Base-by-base conservation (phyloP, 2,329 filamentous ascomycete genomes). In the Metarhizium anisopliae region DNA sequence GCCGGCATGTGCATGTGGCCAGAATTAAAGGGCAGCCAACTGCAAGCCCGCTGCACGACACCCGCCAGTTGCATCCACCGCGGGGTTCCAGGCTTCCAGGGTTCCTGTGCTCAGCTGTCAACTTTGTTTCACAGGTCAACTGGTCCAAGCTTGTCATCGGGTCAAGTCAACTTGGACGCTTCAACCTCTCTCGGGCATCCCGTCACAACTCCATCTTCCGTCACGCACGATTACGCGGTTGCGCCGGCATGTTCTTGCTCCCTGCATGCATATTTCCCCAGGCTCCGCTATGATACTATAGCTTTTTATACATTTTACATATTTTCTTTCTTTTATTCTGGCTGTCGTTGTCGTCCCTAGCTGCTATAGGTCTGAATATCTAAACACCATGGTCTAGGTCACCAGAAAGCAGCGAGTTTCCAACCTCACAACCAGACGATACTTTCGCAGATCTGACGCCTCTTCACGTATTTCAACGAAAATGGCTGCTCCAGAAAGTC, bases 311-410 rank as follows among this genome's bases (percentile, higher is more conserved):
- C 32, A 20, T 47, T n/a, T 7, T 47, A 25, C 25, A 25, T 25
- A 25, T 47, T 49, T 49, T 29, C 13, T 29, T 30, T 49, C 45
- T 49, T 20, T 32, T 20, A 11, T 30, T 49, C 25, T 20, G 7
- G 43, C 36, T 38, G 29, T 30, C 18, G n/a, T 36, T 54, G 38
- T 25, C 5, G 25, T 18, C 18, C 38, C 4, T 18, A 5, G 42
- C 42, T 18, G 43, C 25, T 11, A 29, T n/a, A 49, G 10, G 45
- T 18, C 30, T n/a, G 32, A 7, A 35, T 16, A 11, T 18, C 16
- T 40, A 20, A 53, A 59, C 65, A 65, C 59, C 65, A 71, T 71
- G 69, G 63, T 68, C 64, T 71, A 71, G 69, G 59, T 62, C 62
- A 61, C 61, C 59, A 58, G 42, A 25, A 45, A 45, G 52, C 40